phyloP scores from a whole-genome alignment of 2,329 filamentous ascomycete species.

The Akanthomyces dipterigenus region DNA sequence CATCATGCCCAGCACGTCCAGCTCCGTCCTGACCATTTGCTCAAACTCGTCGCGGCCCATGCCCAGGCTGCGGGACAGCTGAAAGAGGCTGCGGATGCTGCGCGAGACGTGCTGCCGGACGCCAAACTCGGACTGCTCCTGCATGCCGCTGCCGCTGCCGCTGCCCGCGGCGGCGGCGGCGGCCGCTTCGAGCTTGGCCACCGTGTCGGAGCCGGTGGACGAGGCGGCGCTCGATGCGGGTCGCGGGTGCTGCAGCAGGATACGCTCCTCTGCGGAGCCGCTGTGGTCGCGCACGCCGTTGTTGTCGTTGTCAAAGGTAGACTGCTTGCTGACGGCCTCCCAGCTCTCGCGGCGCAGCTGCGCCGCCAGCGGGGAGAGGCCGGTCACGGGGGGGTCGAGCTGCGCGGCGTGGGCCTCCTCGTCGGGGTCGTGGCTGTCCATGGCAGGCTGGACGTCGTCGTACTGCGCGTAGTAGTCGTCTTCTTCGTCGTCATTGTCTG shows the following conservation, averaged over 20 bases:
- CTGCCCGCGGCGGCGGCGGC: constrained; percentile 27
- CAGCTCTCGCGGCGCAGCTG: constrained; percentile 17
- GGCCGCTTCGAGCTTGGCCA: constrained; percentile 53
- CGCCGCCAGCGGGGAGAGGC: constrained; percentile 15
- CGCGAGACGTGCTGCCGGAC: constrained; percentile 75
- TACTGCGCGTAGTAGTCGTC: constrained; percentile 73
- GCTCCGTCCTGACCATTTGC: constrained; percentile 61
- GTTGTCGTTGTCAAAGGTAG: not conserved
- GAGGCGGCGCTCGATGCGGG: constrained; percentile 44
- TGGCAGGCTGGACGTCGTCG: constrained; percentile 69
- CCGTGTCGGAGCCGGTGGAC: constrained; percentile 45
- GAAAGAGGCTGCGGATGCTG: constrained; percentile 69
- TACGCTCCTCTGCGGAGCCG: not conserved
- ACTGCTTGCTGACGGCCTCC: constrained; percentile 16
- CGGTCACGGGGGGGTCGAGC: constrained; percentile 30
- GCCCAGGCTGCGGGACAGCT: constrained; percentile 62
- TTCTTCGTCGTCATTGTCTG: constrained; percentile 39
- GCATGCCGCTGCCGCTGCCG: constrained; percentile 34
- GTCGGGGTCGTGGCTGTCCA: constrained; percentile 77
- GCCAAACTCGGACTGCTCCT: constrained; percentile 61
- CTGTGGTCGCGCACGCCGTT: constrained; percentile 6
- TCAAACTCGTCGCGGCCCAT: constrained; percentile 73
- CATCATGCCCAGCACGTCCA: constrained; percentile 59
- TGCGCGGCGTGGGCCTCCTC: constrained; percentile 42
- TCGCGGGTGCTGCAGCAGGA: constrained; percentile 45